These are phyloP conservation scores for Coprinellus micaceus DNA, from an alignment of 768 basidiomycete species.

Conservation along the genomic window DNA sequence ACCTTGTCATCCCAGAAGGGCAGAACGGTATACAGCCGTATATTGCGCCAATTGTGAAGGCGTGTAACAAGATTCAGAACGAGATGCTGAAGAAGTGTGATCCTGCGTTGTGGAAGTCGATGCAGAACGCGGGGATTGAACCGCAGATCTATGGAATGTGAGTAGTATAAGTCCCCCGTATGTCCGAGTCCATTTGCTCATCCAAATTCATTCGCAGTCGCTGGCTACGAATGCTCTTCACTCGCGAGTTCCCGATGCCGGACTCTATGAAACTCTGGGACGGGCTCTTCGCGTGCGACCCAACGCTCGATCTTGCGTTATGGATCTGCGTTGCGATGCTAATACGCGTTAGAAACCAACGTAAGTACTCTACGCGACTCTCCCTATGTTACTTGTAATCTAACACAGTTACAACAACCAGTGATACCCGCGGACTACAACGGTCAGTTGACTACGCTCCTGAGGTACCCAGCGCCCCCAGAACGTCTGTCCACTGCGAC, in stretches of 20 bases:
- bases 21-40: conserved; percentile 58
- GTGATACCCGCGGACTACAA: conserved; percentile 89
- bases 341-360: conserved; percentile 83
- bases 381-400: not conserved
- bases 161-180: conserved; percentile 26
- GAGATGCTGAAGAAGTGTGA: conserved; percentile 72
- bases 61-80: conserved; percentile 78
- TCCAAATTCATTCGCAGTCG: conserved; percentile 48
- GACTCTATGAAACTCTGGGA: conserved; percentile 94
- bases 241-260: conserved; percentile 80
- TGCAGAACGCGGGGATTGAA: conserved; percentile 83
- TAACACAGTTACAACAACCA: conserved; percentile 23
- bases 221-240: conserved; percentile 91
- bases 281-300: conserved; percentile 85
- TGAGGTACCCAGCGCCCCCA: conserved; percentile 76
- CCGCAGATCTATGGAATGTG: conserved; percentile 97
- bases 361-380: conserved; percentile 49
- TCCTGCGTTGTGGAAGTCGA: conserved; percentile 67
- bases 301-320: conserved; percentile 69
- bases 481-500: conserved; percentile 28
- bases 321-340: conserved; percentile 96
- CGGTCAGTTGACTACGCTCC: conserved; percentile 72
- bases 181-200: not conserved
- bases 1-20: conserved; percentile 42
- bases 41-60: conserved; percentile 79